Evolutionary conservation across 1,139 yeast species (phyloP).

Genomic region (Arxiozyma slooffiae): DNA sequence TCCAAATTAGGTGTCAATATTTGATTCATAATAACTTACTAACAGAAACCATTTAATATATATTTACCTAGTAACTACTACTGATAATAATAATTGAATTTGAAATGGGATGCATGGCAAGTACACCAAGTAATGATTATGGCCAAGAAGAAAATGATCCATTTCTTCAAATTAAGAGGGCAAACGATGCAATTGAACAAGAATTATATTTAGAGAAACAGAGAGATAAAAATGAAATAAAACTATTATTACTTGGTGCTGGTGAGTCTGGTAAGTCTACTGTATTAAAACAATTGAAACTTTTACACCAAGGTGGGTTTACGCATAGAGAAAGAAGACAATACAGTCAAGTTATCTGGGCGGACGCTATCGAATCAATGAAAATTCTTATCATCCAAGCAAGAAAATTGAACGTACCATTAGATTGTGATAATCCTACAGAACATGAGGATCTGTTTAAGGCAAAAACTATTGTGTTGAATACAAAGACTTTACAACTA

Average conservation of each 20-base stretch:
- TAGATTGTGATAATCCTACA: constrained; percentile 50
- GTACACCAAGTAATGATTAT: constrained; percentile 37
- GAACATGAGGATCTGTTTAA: constrained; percentile 36
- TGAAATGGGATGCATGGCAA: constrained; percentile 52
- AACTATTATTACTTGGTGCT: constrained; percentile 72
- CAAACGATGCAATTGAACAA: constrained; percentile 63
- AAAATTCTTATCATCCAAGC: constrained; percentile 69
- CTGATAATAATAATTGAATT: background rate
- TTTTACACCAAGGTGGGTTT: constrained; percentile 82
- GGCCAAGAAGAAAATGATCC: constrained; percentile 43
- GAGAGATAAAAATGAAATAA: constrained; percentile 45
- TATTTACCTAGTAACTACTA: background rate
- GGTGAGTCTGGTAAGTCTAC: constrained; percentile 97
- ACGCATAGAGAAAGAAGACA: constrained; percentile 67
- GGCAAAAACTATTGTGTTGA: constrained; percentile 42
- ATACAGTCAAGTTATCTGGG: constrained; percentile 89
- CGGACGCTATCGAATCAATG: constrained; percentile 85
- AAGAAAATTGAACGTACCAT: constrained; percentile 46
- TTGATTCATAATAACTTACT: too few species aligned
- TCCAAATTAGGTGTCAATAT: background rate
- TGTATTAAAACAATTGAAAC: constrained; percentile 82
- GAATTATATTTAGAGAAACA: constrained; percentile 46
- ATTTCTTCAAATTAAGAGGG: constrained; percentile 40
- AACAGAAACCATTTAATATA: too few species aligned
- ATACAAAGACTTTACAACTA: constrained; percentile 50